Percentiles rank a stretch among this genome's conserved stretches.
Evolutionary conservation across 805 yeast species (phyloP).

Genomic region (Yamadazyma sp.): DNA sequence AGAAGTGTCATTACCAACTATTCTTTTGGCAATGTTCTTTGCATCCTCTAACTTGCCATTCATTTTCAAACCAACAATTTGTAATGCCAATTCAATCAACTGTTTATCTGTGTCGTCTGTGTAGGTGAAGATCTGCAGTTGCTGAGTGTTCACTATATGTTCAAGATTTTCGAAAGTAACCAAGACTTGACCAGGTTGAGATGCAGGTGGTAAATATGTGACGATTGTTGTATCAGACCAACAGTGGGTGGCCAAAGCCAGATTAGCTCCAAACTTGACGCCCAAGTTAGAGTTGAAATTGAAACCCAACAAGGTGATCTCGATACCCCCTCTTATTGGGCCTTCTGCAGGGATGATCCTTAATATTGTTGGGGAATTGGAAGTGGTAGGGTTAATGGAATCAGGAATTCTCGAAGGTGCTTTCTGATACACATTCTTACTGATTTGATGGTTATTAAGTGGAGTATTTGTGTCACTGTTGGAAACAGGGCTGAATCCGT

Average conservation of each 20-base stretch:
- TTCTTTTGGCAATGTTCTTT: slow-evolving; percentile 85
- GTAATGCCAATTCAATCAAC: slow-evolving; percentile 90
- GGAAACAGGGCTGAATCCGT: slow-evolving; percentile 46
- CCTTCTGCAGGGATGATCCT: slow-evolving; percentile 95
- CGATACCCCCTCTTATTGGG: slow-evolving; percentile 94
- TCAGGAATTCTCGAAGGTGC: slow-evolving; percentile 15
- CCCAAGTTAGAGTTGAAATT: slow-evolving; percentile 80
- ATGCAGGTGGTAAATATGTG: slow-evolving; percentile 89
- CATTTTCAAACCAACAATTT: slow-evolving; percentile 96
- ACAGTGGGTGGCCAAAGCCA: slow-evolving; percentile 83
- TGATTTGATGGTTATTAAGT: slow-evolving; percentile 8
- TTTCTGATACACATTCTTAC: slow-evolving; percentile 11
- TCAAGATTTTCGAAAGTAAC: slow-evolving; percentile 73
- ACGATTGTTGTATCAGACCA: slow-evolving; percentile 96
- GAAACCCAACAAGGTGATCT: slow-evolving; percentile 84
- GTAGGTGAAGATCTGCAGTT: slow-evolving; percentile 77
- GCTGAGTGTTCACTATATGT: slow-evolving; percentile 27
- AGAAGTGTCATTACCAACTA: slow-evolving; percentile 63
- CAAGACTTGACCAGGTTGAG: slow-evolving; percentile 85
- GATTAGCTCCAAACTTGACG: slow-evolving; percentile 83
- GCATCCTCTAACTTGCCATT: slow-evolving; percentile 95
- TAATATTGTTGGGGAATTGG: slow-evolving; percentile 59
- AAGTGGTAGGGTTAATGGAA: slow-evolving; percentile 7
- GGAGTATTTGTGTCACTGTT: slow-evolving; percentile 44
- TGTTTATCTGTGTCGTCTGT: slow-evolving; percentile 95